Evolutionary conservation across 176 grass and related monocot species (phyloP), one percentile per base, ranked within the genome.

Genomic region (Phyllostachys edulis): DNA sequence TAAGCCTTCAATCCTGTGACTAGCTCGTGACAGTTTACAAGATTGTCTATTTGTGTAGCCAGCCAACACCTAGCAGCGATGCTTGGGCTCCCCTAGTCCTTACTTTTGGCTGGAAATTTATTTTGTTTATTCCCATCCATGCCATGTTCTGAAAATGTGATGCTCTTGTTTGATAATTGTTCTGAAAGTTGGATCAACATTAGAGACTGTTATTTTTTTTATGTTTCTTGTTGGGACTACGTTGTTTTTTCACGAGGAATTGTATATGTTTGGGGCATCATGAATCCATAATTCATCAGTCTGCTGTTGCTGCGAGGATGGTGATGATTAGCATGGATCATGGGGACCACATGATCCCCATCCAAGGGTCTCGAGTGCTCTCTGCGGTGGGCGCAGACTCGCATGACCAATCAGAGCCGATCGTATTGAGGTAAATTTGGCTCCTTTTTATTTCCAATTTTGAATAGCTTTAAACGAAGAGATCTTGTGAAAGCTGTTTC

Each of bases 61-160:
- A 65, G 60, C 60, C 75, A 44, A 3, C 60, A 49, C 6, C 64
- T 10, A 66, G 13, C 63, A 37, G 32, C 32, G 29, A 60, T 23
- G 56, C 21, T 24, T 24, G 54, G 37, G 20, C 5, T 55, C 13
- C 13, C 5, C 20, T 47, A 64, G 2, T 38, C 21, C 14, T 65
- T 55, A 24, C 88, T 90, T 90, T 78, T 46, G 72, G 88, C 72
- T 82, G 47, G 27, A n/a, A 72, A 73, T 75, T 41, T 51, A 52
- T 50, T n/a, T 49, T 23, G 54, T 66, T 85, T 85, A 46, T 69
- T 81, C 70, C 46, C 70, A 54, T 81, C 34, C 52, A 44, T 81
- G 82, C 0, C 46, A 12, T 78, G 82, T 21, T 41, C 54, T 52
- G 0, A 9, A 45, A 55, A 73, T 85, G 81, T 39, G 67, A 76